Percentiles rank a stretch among this genome's conserved stretches.
These are phyloP conservation scores for Elsinoe batatas DNA, from an alignment of 2,329 filamentous ascomycete genomes.

Conservation along the genomic window DNA sequence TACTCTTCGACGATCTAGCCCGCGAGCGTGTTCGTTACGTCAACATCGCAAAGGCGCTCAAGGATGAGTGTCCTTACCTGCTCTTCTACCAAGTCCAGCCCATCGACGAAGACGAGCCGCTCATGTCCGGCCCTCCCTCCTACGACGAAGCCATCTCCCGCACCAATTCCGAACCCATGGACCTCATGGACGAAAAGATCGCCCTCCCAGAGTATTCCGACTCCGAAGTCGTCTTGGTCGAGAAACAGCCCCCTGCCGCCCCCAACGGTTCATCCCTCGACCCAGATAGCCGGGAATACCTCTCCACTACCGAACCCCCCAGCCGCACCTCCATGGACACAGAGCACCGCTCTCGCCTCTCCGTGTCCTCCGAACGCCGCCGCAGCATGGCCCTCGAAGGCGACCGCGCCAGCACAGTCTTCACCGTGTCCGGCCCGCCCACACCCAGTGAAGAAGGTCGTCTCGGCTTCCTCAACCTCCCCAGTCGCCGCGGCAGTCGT, in stretches of 20 bases:
- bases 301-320: conserved; percentile 17
- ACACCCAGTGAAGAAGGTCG: conserved; percentile 36
- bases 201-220: conserved; percentile 11
- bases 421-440: conserved; percentile 24
- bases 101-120: conserved; percentile 54
- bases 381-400: conserved; percentile 34
- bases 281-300: conserved; percentile 6
- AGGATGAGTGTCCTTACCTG: conserved; percentile 84
- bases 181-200: conserved; percentile 14
- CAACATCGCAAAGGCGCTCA: conserved; percentile 66
- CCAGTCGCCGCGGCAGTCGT: conserved; percentile 23
- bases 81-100: conserved; percentile 93
- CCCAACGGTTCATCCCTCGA: conserved; percentile 11
- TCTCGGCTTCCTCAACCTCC: conserved; percentile 23
- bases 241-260: conserved; percentile 10
- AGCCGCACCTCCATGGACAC: conserved; percentile 24
- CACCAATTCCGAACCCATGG: conserved; percentile 14
- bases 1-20: conserved; percentile 83
- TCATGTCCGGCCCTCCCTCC: conserved; percentile 19
- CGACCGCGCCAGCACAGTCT: conserved; percentile 21
- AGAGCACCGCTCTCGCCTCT: conserved; percentile 24
- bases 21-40: conserved; percentile 63
- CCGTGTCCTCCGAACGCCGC: conserved; percentile 28
- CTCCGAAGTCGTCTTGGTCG: conserved; percentile 15
- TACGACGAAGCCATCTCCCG: conserved; percentile 23